Base-by-base conservation (phyloP, 352 stramenopile genomes). In the Phytopythium boreale region DNA sequence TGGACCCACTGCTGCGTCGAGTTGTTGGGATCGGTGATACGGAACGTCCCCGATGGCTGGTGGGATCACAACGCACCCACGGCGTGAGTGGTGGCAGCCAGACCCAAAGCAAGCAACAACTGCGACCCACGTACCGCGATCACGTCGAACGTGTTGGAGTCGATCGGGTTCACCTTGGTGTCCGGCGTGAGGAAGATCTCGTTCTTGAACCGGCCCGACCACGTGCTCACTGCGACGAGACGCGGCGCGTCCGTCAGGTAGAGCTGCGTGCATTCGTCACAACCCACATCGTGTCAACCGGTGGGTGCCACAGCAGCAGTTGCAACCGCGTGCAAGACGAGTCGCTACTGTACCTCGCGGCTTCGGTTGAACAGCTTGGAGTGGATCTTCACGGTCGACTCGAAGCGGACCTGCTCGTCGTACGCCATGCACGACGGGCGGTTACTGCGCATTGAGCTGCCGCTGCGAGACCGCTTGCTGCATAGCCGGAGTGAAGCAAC, bases 361-460 rank as follows among this genome's bases (percentile, higher is more conserved):
- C 81, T 88, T 46, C 85, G 85, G 57, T 80, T 89, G 62, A 93
- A 88, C 84, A 92, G 88, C 65, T 83, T 88, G 51, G 78, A 82
- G 60, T 86, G 85, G 37, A 93, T 68, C 60, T 93, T 93, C 27
- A 93, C 85, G 24, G 79, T 89, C 12, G 78, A 76, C 71, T 92
- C 79, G 44, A 91, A 82, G 19, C 76, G 75, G 47, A 92, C 76
- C 22, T 83, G 72, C 70, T 93, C 85, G 52, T 90, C 83, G 10
- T 82, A 77, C 8, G 68, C 71, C 34, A 93, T 83, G 59, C 79
- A 93, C 44, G 72, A 67, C n/a, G 79, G 79, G 37, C 74, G 70
- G 31, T 75, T 77, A 43, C 62, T 74, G 29, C 80, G 79, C 64
- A 87, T 59, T 0, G 82, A 93, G 59, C 80, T 91, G 58, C 74